Evolutionary conservation across 768 basidiomycete genomes (phyloP).

Genomic region (Russula sp.): DNA sequence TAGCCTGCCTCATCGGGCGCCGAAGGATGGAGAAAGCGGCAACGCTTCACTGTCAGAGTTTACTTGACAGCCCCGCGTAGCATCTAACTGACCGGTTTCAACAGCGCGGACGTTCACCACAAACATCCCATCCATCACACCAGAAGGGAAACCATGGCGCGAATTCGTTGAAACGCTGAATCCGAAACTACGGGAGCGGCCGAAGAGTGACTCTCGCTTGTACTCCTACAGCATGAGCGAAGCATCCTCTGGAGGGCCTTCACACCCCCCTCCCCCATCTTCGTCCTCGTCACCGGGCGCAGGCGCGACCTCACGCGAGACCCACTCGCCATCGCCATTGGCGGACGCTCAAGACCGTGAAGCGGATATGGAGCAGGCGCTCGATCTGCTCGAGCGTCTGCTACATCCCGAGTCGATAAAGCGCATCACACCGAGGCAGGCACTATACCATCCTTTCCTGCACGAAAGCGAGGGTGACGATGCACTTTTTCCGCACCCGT

Average conservation of each 20-base stretch:
- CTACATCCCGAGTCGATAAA: slow-evolving; percentile 74
- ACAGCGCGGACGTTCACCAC: slow-evolving; percentile 83
- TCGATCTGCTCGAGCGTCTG: slow-evolving; percentile 68
- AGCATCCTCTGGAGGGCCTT: slow-evolving; percentile 27
- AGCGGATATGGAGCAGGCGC: slow-evolving; percentile 54
- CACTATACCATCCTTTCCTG: slow-evolving; percentile 78
- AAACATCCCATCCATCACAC: slow-evolving; percentile 77
- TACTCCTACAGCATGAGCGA: slow-evolving; percentile 43
- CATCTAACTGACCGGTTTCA: slow-evolving; percentile 1
- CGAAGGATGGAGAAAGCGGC: slow-evolving; percentile 80
- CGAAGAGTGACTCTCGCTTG: slow-evolving; percentile 43
- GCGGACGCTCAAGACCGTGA: slow-evolving; percentile 39
- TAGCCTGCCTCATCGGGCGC: slow-evolving; percentile 80
- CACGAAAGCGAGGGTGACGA: slow-evolving; percentile 49
- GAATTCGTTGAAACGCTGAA: slow-evolving; percentile 75
- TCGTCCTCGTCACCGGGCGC: slow-evolving; percentile 26
- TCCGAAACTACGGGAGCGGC: slow-evolving; percentile 54
- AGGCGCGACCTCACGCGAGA: slow-evolving; percentile 26
- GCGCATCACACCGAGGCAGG: slow-evolving; percentile 69
- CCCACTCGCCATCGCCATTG: slow-evolving; percentile 27
- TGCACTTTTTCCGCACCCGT: slow-evolving; percentile 61
- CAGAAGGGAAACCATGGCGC: slow-evolving; percentile 62
- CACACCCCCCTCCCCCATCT: slow-evolving; percentile 25
- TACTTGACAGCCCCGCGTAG: not conserved
- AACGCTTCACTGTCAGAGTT: slow-evolving; percentile 69